phyloP scores from a whole-genome alignment of 164 flowering plant genomes.

The Annona cherimola region DNA sequence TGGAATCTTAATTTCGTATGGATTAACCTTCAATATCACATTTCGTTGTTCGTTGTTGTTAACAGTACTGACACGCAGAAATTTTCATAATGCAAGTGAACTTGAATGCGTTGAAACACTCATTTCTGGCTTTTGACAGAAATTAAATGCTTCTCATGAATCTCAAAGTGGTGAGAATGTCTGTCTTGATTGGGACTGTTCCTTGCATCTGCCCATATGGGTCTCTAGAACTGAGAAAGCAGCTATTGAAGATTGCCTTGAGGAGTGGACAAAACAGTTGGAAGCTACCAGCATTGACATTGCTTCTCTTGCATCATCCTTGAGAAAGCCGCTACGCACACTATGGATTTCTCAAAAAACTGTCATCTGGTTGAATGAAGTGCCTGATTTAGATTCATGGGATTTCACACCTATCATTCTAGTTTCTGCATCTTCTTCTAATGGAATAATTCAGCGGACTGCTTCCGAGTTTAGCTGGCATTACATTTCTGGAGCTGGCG shows the following conservation, averaged over 20 bases:
- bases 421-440: slow-evolving; percentile 67
- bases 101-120: background rate
- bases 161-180: slow-evolving; percentile 11
- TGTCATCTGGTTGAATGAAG: slow-evolving; percentile 92
- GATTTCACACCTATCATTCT: slow-evolving; percentile 90
- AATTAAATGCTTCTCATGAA: slow-evolving; percentile 15
- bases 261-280: slow-evolving; percentile 64
- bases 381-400: slow-evolving; percentile 87
- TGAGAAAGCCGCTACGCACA: slow-evolving; percentile 83
- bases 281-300: slow-evolving; percentile 88
- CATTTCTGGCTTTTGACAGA: slow-evolving; percentile 18
- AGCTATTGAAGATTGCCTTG: slow-evolving; percentile 59
- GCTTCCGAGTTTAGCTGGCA: slow-evolving; percentile 89
- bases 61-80: background rate
- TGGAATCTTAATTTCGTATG: too few relatives aligned
- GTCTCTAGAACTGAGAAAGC: slow-evolving; percentile 71
- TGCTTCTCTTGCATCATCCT: slow-evolving; percentile 45
- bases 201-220: slow-evolving; percentile 93
- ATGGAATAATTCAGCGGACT: slow-evolving; percentile 38
- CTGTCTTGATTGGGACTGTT: slow-evolving; percentile 68
- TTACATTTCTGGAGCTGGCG: slow-evolving; percentile 96
- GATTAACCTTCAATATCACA: background rate
- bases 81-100: background rate
- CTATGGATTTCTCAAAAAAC: slow-evolving; percentile 90
- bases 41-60: background rate